phyloP scores from a whole-genome alignment of 805 yeast genomes.

The Scheffersomyces coipomensis region DNA sequence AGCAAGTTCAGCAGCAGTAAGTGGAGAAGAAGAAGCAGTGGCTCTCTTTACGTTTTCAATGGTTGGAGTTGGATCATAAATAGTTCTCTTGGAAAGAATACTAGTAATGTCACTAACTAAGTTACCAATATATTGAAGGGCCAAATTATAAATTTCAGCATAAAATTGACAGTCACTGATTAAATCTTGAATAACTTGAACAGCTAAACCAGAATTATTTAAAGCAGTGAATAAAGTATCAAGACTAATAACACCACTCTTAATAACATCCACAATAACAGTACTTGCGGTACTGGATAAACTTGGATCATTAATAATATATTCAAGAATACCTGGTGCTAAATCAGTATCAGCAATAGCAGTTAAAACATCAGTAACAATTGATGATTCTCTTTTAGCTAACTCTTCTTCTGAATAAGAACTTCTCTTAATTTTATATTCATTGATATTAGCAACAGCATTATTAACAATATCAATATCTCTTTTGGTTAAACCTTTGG shows the following conservation, averaged over 20 bases:
- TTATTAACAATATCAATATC: conserved; percentile 21
- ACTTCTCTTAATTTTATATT: conserved; percentile 30
- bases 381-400: conserved; percentile 35
- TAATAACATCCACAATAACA: conserved; percentile 25
- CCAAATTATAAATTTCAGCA: conserved; percentile 37
- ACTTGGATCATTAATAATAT: conserved; percentile 28
- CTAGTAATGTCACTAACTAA: conserved; percentile 25
- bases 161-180: conserved; percentile 39
- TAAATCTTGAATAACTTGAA: conserved; percentile 30
- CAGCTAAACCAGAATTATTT: conserved; percentile 42
- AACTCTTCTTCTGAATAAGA: conserved; percentile 19
- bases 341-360: conserved; percentile 34
- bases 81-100: conserved; percentile 23
- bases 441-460: conserved; percentile 26
- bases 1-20: neutral
- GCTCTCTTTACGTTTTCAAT: no score
- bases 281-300: conserved; percentile 28
- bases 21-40: conserved; percentile 5
- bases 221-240: conserved; percentile 37
- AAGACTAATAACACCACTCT: conserved; percentile 30
- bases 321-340: conserved; percentile 34
- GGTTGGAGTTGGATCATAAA: conserved; percentile 6
- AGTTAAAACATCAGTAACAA: conserved; percentile 39
- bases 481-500: conserved; percentile 15
- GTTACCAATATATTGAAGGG: conserved; percentile 25